Conservation (phyloP, 371 early-diverging fungal species). For the Cokeromyces recurvatus region DNA sequence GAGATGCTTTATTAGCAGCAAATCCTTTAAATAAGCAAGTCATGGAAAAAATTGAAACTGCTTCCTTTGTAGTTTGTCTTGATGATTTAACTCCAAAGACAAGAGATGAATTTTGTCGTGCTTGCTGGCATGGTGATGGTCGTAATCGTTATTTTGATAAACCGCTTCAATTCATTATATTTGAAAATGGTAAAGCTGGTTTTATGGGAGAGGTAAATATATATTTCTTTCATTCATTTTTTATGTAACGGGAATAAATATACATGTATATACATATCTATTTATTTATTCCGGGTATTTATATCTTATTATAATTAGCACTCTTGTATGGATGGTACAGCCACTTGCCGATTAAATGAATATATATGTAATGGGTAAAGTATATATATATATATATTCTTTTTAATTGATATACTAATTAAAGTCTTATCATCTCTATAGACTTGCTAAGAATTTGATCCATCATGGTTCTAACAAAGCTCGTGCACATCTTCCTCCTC, state of each 20-base stretch:
- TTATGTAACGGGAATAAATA: too few relatives aligned
- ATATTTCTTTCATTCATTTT: background rate
- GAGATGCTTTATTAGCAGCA: slow-evolving; percentile 60
- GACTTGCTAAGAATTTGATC: slow-evolving; percentile 45
- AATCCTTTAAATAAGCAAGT: slow-evolving; percentile 63
- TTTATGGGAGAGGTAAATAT: slow-evolving; percentile 77
- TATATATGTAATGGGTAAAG: slow-evolving; percentile 50
- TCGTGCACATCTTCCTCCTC: slow-evolving; percentile 54
- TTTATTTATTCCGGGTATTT: too few relatives aligned
- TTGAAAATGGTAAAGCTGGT: slow-evolving; percentile 94
- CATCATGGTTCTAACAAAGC: slow-evolving; percentile 54
- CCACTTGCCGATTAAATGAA: slow-evolving; percentile 77
- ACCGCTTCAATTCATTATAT: slow-evolving; percentile 88
- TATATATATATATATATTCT: too few relatives aligned
- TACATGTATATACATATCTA: background rate
- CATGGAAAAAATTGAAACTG: slow-evolving; percentile 79
- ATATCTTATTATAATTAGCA: slow-evolving; percentile 59
- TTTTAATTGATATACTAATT: too few relatives aligned
- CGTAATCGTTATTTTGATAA: slow-evolving; percentile 95
- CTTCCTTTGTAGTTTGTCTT: slow-evolving; percentile 84
- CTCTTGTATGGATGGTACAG: slow-evolving; percentile 95
- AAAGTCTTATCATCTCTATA: slow-evolving; percentile 2
- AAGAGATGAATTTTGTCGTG: slow-evolving; percentile 73
- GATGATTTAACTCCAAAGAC: slow-evolving; percentile 82
- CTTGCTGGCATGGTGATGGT: slow-evolving; percentile 93